Evolutionary conservation across 768 basidiomycete genomes (phyloP).

Genomic region (Xerocomellus chrysenteron): DNA sequence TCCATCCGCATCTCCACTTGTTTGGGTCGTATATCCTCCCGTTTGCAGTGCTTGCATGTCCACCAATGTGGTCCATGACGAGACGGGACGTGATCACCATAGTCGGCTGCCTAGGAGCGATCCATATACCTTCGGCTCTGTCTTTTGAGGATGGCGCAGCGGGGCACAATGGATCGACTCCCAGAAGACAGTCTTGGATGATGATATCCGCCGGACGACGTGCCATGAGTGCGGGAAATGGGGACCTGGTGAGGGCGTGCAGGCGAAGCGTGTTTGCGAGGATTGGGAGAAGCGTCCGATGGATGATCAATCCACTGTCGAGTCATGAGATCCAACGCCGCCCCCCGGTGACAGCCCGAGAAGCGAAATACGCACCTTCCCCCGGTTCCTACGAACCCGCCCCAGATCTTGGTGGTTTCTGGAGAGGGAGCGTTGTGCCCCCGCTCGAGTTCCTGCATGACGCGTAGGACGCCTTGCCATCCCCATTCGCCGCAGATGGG

Average conservation of each 20-base stretch:
- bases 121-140: slow-evolving; percentile 1
- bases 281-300: slow-evolving; percentile 36
- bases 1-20: slow-evolving; percentile 47
- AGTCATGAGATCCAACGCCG: neutral
- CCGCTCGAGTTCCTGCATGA: slow-evolving; percentile 33
- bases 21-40: slow-evolving; percentile 31
- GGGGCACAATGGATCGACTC: slow-evolving; percentile 39
- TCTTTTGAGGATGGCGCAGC: slow-evolving; percentile 10
- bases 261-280: slow-evolving; percentile 32
- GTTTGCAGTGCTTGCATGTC: slow-evolving; percentile 34
- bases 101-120: slow-evolving; percentile 17
- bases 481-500: slow-evolving; percentile 40
- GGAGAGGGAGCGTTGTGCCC: slow-evolving; percentile 14
- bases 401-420: slow-evolving; percentile 26
- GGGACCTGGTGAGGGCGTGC: slow-evolving; percentile 30
- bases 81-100: slow-evolving; percentile 43
- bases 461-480: slow-evolving; percentile 32
- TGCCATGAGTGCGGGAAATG: slow-evolving; percentile 27
- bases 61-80: slow-evolving; percentile 45
- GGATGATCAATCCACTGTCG: slow-evolving; percentile 42
- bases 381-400: slow-evolving; percentile 43
- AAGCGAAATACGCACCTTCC: slow-evolving; percentile 32
- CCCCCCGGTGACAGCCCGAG: too few relatives aligned
- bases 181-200: slow-evolving; percentile 44
- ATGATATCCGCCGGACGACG: slow-evolving; percentile 39